Evolutionary conservation across 2,329 filamentous ascomycete species (phyloP), one percentile per base, ranked within the genome.

Genomic region (Ascochyta lentis): DNA sequence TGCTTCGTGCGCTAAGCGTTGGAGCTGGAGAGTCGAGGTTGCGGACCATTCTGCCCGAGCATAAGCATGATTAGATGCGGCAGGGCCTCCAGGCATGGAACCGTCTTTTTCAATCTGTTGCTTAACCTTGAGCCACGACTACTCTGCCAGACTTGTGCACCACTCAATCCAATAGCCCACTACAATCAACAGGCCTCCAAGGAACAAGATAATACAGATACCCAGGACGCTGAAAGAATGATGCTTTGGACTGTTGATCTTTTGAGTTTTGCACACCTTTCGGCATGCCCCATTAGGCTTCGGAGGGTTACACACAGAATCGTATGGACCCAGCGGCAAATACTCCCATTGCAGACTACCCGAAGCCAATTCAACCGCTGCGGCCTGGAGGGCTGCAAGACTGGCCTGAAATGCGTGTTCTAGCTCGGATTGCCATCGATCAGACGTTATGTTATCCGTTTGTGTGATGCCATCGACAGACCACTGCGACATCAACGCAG

Each of bases 1-100:
- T 9, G 24, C 49, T 46, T 67, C 59, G 38, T 66, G 58, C 2
- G 61, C 64, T n/a, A 61, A 47, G 5, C 64, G 46, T 39, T 67
- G 65, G 0, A 66, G 49, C 29, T 67, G 61, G 3, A 65, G 38
- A 5, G 54, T 56, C 12, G 59, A 56, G 40, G 55, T 59, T 1
- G 48, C 45, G 3, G 58, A 33, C 65, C 64, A 68, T 41, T 66
- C 65, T 0, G 49, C 27, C 6, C 26, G 16, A 4, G 46, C 26
- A 37, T 65, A 65, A 12, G 5, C 10, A 1, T 34, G 6, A 5
- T 6, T 1, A 10, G 10, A 34, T n/a, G 5, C 39, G 1, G 13
- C 22, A n/a, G 10, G 2, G 31, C 15, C 15, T n/a, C 5, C 1
- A n/a, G 15, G 1, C 6, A 34, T 6, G 2, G 10, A 34, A 10